Evolutionary conservation across 805 yeast genomes (phyloP), one percentile per base, ranked within the genome.

Genomic region (Kodamaea neixiangensis): DNA sequence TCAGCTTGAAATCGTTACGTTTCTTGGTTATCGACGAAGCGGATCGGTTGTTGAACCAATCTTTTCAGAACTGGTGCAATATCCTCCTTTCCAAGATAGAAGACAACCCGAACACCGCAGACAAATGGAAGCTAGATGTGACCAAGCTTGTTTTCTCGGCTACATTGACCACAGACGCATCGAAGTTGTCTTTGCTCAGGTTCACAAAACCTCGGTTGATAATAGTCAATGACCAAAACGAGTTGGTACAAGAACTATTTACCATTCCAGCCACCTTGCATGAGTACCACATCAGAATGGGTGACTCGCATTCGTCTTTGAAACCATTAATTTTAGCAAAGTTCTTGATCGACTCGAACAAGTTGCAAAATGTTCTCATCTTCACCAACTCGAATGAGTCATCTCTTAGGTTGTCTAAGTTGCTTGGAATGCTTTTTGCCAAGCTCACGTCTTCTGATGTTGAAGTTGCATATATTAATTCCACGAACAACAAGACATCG

Each of bases 161-260:
- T 6, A 94, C 99, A 0, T 77, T 94, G 48, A 90, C 97, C 3
- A 86, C 97, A 1, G 96, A 92, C 65, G 89, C 97, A 0, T 96
- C 94, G 22, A 89, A 88, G 62, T 72, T 94, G 50, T 79, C 93
- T 7, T 79, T 82, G 43, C 75, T 94, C 52, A 81, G 85, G 47
- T 80, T 94, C 54, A 73, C 74, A 51, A 77, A 76, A 57, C 97
- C 96, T n/a, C 77, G 85, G 60, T 67, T 94, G 44, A 73, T 89
- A 38, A 83, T 90, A 51, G 86, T 92, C 42, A 89, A 91, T 53
- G 80, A 81, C 47, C 70, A 77, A 41, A 67, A 75, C 31, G 63
- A 64, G 34, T 62, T 78, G 54, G 77, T 73, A 15, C 73, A 72
- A 51, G 87, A 83, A 58, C 70, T 86, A 50, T 87, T 85, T 63